These are phyloP conservation scores for Cladophialophora exuberans DNA, from an alignment of 2,329 filamentous ascomycete species.

Conservation along the genomic window DNA sequence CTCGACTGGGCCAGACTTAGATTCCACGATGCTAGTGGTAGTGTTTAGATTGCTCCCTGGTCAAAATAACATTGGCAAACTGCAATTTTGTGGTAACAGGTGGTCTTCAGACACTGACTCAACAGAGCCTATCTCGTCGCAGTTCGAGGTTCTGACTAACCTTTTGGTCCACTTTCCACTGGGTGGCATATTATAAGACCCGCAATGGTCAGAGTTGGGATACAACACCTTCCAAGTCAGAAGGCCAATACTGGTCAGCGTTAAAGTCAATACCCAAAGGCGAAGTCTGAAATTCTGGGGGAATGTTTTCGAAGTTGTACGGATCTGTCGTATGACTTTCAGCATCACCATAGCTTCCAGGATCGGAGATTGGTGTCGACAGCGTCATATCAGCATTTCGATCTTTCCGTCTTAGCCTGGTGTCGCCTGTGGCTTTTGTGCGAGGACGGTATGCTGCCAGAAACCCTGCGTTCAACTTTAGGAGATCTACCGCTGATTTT, in stretches of 20 bases:
- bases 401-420: neutral
- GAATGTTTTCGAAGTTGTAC: neutral
- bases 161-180: too few relatives aligned
- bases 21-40: too few relatives aligned
- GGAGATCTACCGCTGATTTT: constrained; percentile 6
- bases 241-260: constrained; percentile 5
- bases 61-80: too few relatives aligned
- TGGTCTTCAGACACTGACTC: too few relatives aligned
- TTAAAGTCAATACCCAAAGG: neutral
- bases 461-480: constrained; percentile 8
- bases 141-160: too few relatives aligned
- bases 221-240: constrained; percentile 6
- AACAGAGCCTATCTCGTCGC: too few relatives aligned
- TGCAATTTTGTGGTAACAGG: too few relatives aligned
- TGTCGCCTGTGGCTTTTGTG: neutral
- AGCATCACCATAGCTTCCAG: neutral
- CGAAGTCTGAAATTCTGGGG: neutral
- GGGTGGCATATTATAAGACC: too few relatives aligned
- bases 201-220: neutral
- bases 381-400: neutral
- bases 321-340: neutral
- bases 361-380: neutral
- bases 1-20: too few relatives aligned
- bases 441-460: constrained; percentile 4
- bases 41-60: too few relatives aligned